Evolutionary conservation across 2,329 filamentous ascomycete species (phyloP), one percentile per base, ranked within the genome.

Genomic region (Beauveria sp.): DNA sequence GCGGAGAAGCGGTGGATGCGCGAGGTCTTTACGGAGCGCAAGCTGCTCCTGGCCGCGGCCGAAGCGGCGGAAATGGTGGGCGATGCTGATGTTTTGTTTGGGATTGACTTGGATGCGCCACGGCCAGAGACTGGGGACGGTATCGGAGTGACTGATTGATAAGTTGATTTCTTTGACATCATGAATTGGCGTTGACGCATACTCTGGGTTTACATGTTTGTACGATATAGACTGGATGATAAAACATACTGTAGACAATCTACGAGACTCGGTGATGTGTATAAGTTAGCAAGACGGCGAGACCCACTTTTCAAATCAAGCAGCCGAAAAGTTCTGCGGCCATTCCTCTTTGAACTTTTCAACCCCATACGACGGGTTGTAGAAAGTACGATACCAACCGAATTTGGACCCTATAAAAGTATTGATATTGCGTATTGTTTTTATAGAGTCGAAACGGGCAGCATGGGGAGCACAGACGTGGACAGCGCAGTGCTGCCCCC

Each of bases 1-100:
- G 79, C 78, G 0, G 80, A 84, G 71, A 69, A 73, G 61, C 72
- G 70, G 61, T 85, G 82, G 82, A 68, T 78, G 26, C 70, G 72
- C 42, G 72, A 75, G 47, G 76, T 82, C 3, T 64, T 77, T 5
- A 68, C 73, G 6, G 81, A 82, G 68, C 74, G 81, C 12, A 68
- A 66, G 34, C 71, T 69, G 43, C 67, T 82, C 65, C 69, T 85
- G 52, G 69, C 63, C 7, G 75, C 75, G 34, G 70, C 74, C 67
- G 75, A 80, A 67, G 59, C 65, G 16, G 69, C 74, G 2, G 80
- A 82, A 70, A 69, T 79, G 47, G 75, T 81, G 58, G 73, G 70
- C 3, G 73, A 74, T 56, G 70, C 71, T 5, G 73, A 75, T 52
- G 73, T 68, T 42, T 58, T 75, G 43, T 72, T 73, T 47, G 62